Base-by-base conservation (phyloP, 768 basidiomycete species). In the Lactifluus rugatus region DNA sequence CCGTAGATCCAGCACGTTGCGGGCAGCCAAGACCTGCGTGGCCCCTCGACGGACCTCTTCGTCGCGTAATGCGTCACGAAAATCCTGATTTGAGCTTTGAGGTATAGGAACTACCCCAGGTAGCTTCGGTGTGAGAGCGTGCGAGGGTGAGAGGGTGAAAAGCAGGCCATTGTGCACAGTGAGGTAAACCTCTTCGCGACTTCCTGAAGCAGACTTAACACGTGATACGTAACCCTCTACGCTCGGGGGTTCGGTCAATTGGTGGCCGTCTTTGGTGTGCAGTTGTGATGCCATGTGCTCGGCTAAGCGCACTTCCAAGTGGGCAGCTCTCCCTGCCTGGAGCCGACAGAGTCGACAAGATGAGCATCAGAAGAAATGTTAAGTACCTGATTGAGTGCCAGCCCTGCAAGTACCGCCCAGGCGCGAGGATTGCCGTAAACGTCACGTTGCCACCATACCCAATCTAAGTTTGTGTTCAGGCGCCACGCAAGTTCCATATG, bases 151-250 rank as follows among this genome's bases (percentile, higher is more conserved):
- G 19, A 86, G 64, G 10, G 79, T 75, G 70, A 92, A 92, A 31
- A 94, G 70, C 65, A 81, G 79, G 5, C 89, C 87, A 53, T 84
- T 78, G 65, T 92, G 88, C 6, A 81, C 81, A 26, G 79, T 72
- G 39, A 93, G 75, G 70, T 93, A 94, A 14, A 86, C 65, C 3
- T 75, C 75, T 56, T 86, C 80, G 53, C 76, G 81, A 28, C 69
- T 67, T 60, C 82, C 80, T 19, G 79, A 74, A 63, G 80, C 82
- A 2, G 81, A 77, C 61, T 75, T 78, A 65, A 89, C 77, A 48
- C 84, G 83, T 59, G 88, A 80, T 44, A 94, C 73, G 70, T 89
- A 96, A 2, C 94, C 94, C 71, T 97, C 94, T 48, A 95, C 74
- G 0, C 82, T 79, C 0, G 85, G 83, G 2, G 94, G 94, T 65